These are phyloP conservation scores for Aspergillus tubingensis DNA, from an alignment of 2,329 filamentous ascomycete genomes.

Conservation along the genomic window DNA sequence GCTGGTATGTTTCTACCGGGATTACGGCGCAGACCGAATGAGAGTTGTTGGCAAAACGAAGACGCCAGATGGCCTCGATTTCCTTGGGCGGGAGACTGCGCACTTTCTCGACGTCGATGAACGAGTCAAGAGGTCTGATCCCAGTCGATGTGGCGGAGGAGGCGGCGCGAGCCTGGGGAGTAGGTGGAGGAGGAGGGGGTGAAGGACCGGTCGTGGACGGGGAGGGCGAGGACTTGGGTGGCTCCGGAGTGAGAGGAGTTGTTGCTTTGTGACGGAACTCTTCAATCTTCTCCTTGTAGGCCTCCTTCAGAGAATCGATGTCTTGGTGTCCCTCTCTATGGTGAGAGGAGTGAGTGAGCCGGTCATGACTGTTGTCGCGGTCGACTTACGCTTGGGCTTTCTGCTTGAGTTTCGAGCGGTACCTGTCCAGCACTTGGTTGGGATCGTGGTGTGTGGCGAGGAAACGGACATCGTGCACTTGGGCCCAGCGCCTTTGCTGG, in stretches of 20 bases:
- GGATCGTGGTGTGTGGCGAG: slow-evolving; percentile 74
- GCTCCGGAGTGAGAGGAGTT: slow-evolving; percentile 52
- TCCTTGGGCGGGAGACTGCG: slow-evolving; percentile 73
- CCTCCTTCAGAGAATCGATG: slow-evolving; percentile 65
- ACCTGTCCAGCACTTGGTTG: slow-evolving; percentile 73
- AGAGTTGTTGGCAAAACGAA: slow-evolving; percentile 73
- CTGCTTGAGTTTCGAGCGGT: slow-evolving; percentile 77
- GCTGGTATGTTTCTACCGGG: slow-evolving; percentile 69
- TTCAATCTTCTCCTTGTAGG: slow-evolving; percentile 81
- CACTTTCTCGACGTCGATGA: slow-evolving; percentile 78
- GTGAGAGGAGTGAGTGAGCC: slow-evolving; percentile 28
- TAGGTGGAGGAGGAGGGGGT: slow-evolving; percentile 38
- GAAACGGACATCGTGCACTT: slow-evolving; percentile 89
- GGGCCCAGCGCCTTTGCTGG: slow-evolving; percentile 79
- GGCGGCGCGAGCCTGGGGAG: slow-evolving; percentile 35
- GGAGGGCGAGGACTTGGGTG: slow-evolving; percentile 32
- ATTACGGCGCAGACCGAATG: slow-evolving; percentile 83
- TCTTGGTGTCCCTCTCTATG: slow-evolving; percentile 65
- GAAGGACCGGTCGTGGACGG: slow-evolving; percentile 36
- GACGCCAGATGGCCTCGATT: slow-evolving; percentile 84
- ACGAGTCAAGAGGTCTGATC: slow-evolving; percentile 66
- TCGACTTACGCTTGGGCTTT: slow-evolving; percentile 69
- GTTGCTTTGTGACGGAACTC: slow-evolving; percentile 68
- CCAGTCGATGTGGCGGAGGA: slow-evolving; percentile 54
- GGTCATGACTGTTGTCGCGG: neutral